Evolutionary conservation across 257 asterid genomes (phyloP).

Genomic region (Nyctanthes arbortristis): DNA sequence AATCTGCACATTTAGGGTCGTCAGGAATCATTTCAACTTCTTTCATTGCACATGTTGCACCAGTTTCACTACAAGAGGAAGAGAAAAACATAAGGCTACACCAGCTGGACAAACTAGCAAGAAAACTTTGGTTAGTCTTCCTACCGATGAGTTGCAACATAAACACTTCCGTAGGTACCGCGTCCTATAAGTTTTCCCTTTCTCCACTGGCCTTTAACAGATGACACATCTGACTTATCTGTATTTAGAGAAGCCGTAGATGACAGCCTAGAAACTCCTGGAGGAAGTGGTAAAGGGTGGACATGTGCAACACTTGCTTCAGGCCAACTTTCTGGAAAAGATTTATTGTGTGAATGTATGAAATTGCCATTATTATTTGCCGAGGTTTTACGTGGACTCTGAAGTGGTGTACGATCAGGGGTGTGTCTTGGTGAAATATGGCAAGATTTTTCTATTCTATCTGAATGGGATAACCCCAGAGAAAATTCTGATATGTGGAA

Average conservation of each 20-base stretch:
- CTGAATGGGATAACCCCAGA: slow-evolving; percentile 32
- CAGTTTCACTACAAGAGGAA: slow-evolving; percentile 67
- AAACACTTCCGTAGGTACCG: slow-evolving; percentile 88
- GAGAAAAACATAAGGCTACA: slow-evolving; percentile 1
- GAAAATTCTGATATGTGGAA: slow-evolving; percentile 36
- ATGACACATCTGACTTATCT: slow-evolving; percentile 43
- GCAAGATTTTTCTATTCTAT: slow-evolving; percentile 34
- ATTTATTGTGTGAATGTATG: slow-evolving; percentile 36
- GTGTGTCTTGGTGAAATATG: slow-evolving; percentile 34
- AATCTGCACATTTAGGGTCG: slow-evolving; percentile 69
- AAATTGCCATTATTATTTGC: slow-evolving; percentile 21
- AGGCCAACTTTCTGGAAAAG: slow-evolving; percentile 46
- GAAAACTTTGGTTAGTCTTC: slow-evolving; percentile 9
- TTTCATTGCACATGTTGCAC: slow-evolving; percentile 86
- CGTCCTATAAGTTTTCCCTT: slow-evolving; percentile 77
- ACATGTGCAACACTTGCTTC: slow-evolving; percentile 44
- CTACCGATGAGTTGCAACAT: slow-evolving; percentile 77
- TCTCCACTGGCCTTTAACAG: slow-evolving; percentile 72
- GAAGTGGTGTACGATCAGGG: slow-evolving; percentile 55
- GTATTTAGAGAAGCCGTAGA: slow-evolving; percentile 37
- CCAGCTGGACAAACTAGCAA: slow-evolving; percentile 19
- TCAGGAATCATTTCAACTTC: slow-evolving; percentile 78
- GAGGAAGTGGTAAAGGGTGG: slow-evolving; percentile 85
- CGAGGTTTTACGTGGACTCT: slow-evolving; percentile 30
- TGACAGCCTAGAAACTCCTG: slow-evolving; percentile 47